Evolutionary conservation across 352 stramenopile species (phyloP), one percentile per base, ranked within the genome.

Genomic region (Globisporangium solare): DNA sequence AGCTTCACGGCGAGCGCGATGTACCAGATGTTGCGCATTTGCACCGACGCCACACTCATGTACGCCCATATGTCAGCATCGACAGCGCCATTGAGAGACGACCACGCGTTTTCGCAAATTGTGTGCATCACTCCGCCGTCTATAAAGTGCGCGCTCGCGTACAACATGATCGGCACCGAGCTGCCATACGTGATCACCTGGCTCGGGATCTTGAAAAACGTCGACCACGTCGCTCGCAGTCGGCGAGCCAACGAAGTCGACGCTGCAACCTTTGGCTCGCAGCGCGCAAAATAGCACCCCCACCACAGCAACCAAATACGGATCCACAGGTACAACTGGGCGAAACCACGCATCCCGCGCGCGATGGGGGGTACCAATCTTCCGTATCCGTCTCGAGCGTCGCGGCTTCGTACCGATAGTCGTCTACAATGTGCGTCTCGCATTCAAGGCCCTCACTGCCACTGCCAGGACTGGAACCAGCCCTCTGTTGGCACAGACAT

Each of bases 271-370:
- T 40, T 45, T 31, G 18, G 42, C 27, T 51, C 53, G 20, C 31
- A 45, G 6, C 31, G 22, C 14, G 56, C 56, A 18, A 54, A 35
- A 8, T 68, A 62, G n/a, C 47, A 62, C 6, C 22, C 56, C 31
- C 10, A 15, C 22, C 45, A 63, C n/a, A 58, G 37, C 13, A 32
- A 43, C 3, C 8, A 6, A 3, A 62, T 22, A 2, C 47, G 47
- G 15, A 57, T 20, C 41, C 49, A 62, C 3, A 86, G 65, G 47
- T 83, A 86, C 0, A 46, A 0, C 39, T 86, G 73, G 0, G 67
- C 66, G 0, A 53, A 12, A 2, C 54, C 67, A n/a, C 73, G 73
- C 14, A 86, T 46, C 1, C 59, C 18, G 6, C 46, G 46, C 31
- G 68, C 56, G 22, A 72, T 51, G 1, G 21, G 1, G 21, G 20